phyloP scores from a whole-genome alignment of 2,329 filamentous ascomycete genomes.

The Alternaria brassicicola region DNA sequence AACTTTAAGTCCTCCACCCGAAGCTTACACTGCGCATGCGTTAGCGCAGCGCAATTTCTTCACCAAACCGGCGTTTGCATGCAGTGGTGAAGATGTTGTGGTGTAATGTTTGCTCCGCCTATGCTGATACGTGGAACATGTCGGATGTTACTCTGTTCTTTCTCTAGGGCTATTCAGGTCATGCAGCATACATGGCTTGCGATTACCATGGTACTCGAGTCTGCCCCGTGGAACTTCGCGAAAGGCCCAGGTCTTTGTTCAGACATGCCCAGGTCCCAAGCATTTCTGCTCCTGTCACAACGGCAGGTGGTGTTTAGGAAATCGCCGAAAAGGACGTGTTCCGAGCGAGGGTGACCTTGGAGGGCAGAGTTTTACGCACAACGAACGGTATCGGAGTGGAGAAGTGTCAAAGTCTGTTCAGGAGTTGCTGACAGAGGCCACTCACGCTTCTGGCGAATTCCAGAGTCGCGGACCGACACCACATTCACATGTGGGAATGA shows the following conservation, averaged over 20 bases:
- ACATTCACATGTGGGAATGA: not conserved
- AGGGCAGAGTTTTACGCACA: not conserved
- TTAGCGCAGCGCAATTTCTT: conserved; percentile 5
- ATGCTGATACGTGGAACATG: not conserved
- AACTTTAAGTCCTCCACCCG: not conserved
- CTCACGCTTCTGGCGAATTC: not conserved
- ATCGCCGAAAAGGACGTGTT: not conserved
- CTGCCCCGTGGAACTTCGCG: not conserved
- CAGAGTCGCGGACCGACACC: not conserved
- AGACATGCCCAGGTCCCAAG: not conserved
- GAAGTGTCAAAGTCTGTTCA: not conserved
- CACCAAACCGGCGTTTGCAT: not conserved
- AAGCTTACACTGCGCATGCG: not conserved
- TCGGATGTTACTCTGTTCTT: not conserved
- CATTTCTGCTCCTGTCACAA: not conserved
- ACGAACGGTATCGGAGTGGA: not conserved
- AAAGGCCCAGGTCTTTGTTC: not conserved
- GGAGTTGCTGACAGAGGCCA: not conserved
- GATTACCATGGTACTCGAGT: conserved; percentile 1
- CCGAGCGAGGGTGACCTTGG: not conserved
- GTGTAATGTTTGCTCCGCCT: not conserved
- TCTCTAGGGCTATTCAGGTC: not conserved
- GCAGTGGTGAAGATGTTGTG: not conserved
- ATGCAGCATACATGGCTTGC: not conserved
- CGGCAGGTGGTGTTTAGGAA: not conserved